A percentile compares a stretch with the other conserved stretches of the same genome.
phyloP scores from a whole-genome alignment of 495 filamentous ascomycete species.

The Hyaloscypha variabilis region DNA sequence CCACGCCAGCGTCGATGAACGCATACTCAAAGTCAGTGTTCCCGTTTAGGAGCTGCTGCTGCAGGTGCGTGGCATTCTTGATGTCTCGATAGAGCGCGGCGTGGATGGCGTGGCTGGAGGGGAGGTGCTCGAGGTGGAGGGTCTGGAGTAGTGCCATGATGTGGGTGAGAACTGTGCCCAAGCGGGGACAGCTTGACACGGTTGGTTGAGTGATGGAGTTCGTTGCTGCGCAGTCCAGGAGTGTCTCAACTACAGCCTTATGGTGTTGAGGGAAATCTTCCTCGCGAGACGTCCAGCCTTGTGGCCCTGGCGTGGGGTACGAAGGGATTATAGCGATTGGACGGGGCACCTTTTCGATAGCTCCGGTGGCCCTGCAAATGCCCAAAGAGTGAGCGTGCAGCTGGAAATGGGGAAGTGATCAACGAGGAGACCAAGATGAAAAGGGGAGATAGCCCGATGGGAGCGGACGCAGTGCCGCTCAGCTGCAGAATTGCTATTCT shows the following conservation, averaged over 20 bases:
- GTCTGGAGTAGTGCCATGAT: constrained; percentile 33
- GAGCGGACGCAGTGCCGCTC: neutral
- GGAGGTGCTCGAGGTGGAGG: constrained; percentile 70
- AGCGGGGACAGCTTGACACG: neutral
- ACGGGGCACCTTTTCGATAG: neutral
- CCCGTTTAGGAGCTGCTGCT: constrained; percentile 76
- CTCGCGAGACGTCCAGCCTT: neutral
- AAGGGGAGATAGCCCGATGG: neutral
- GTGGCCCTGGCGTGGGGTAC: neutral
- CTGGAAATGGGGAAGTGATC: neutral
- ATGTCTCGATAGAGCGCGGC: constrained; percentile 75
- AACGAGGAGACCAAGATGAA: too few relatives aligned
- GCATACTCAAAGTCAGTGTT: constrained; percentile 90
- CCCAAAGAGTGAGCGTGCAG: neutral
- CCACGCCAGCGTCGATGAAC: constrained; percentile 80
- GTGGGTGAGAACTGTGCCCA: neutral
- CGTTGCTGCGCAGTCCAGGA: neutral
- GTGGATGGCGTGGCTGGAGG: constrained; percentile 64
- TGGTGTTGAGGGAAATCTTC: too few relatives aligned
- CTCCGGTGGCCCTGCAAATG: constrained; percentile 4
- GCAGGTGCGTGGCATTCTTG: constrained; percentile 73
- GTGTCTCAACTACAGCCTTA: too few relatives aligned
- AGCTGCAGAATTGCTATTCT: neutral
- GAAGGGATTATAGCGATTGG: neutral
- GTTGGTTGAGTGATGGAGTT: neutral